phyloP scores from a whole-genome alignment of 2,329 filamentous ascomycete genomes.

The Exophiala calicioides region DNA sequence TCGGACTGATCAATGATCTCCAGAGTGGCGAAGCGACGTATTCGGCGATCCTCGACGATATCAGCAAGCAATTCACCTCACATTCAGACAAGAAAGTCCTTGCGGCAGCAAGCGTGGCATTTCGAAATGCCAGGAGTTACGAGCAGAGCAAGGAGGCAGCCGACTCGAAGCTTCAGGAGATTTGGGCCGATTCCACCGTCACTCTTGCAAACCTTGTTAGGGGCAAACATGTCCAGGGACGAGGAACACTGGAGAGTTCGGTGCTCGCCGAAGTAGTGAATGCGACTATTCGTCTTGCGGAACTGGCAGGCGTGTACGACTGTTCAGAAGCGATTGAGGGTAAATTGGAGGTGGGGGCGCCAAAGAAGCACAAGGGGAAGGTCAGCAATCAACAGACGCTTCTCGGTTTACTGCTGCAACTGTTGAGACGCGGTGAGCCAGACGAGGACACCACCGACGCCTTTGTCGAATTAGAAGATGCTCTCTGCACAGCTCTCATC shows the following conservation, averaged over 20 bases:
- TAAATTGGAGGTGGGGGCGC: slow-evolving; percentile 34
- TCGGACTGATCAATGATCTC: slow-evolving; percentile 84
- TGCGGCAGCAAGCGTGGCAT: slow-evolving; percentile 75
- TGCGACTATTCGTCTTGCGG: slow-evolving; percentile 75
- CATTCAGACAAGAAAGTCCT: slow-evolving; percentile 86
- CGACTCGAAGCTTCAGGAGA: slow-evolving; percentile 72
- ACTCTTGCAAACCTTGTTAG: slow-evolving; percentile 71
- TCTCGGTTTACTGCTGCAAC: slow-evolving; percentile 69
- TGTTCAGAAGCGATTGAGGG: slow-evolving; percentile 74
- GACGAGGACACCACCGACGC: slow-evolving; percentile 64
- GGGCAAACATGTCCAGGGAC: slow-evolving; percentile 68
- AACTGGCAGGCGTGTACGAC: slow-evolving; percentile 76
- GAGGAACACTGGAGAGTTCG: slow-evolving; percentile 67
- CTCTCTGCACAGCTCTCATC: slow-evolving; percentile 73
- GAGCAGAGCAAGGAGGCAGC: slow-evolving; percentile 87
- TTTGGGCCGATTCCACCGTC: slow-evolving; percentile 84
- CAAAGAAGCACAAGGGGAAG: slow-evolving; percentile 44
- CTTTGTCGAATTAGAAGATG: slow-evolving; percentile 75
- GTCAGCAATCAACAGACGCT: slow-evolving; percentile 43
- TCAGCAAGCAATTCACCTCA: slow-evolving; percentile 90
- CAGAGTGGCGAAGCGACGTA: slow-evolving; percentile 83
- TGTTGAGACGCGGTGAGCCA: slow-evolving; percentile 73
- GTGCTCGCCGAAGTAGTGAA: slow-evolving; percentile 71
- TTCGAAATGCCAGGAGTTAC: slow-evolving; percentile 81
- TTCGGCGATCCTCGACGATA: slow-evolving; percentile 79